A percentile compares a stretch with the other conserved stretches of the same genome.
phyloP scores from a whole-genome alignment of 2,329 filamentous ascomycete genomes.

The Monilinia fructicola region DNA sequence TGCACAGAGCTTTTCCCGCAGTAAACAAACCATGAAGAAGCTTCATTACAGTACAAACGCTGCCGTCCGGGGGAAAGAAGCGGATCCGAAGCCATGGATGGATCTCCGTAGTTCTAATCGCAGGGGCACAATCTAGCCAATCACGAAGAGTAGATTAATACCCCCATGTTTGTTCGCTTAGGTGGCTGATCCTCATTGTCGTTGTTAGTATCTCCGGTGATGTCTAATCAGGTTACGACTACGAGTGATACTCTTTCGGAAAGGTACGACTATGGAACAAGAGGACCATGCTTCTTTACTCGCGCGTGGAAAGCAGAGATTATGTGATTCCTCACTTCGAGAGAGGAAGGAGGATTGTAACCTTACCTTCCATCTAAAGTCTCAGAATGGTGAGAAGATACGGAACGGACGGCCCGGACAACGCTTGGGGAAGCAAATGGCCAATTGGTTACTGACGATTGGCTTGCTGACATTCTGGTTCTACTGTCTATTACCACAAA shows the following conservation, averaged over 20 bases:
- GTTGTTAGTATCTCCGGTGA: neutral
- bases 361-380: neutral
- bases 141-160: slow-evolving; percentile 13
- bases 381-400: neutral
- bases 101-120: neutral
- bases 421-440: neutral
- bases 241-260: neutral
- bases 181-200: neutral
- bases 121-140: neutral
- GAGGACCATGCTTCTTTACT: neutral
- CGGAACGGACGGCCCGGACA: neutral
- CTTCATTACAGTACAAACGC: neutral
- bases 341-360: neutral
- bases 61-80: slow-evolving; percentile 5
- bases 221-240: neutral
- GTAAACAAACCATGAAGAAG: neutral
- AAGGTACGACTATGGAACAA: neutral
- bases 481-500: neutral
- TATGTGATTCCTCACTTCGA: neutral
- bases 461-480: neutral
- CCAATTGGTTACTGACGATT: neutral
- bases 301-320: neutral
- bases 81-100: slow-evolving; percentile 13
- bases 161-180: slow-evolving; percentile 14
- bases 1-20: neutral